These are phyloP conservation scores for Colletotrichum sp. DNA, from an alignment of 2,329 filamentous ascomycete species.

Conservation along the genomic window DNA sequence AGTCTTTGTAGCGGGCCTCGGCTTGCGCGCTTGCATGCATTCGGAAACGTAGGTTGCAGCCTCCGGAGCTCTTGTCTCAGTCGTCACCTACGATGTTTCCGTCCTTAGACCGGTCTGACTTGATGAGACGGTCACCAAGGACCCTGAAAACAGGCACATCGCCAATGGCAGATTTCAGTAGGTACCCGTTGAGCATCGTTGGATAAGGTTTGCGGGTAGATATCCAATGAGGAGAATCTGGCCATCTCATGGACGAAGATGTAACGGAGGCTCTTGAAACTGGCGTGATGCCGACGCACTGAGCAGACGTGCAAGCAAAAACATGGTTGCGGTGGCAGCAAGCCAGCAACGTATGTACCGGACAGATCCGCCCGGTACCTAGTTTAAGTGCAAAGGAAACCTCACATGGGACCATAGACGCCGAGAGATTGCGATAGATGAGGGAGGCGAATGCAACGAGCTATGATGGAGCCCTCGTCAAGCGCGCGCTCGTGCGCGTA, in stretches of 20 bases:
- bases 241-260: neutral
- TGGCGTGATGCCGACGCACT: neutral
- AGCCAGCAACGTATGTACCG: neutral
- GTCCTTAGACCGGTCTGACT: neutral
- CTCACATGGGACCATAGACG: neutral
- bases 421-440: neutral
- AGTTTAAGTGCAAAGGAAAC: neutral
- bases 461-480: neutral
- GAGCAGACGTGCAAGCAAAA: neutral
- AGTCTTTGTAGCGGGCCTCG: neutral
- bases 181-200: neutral
- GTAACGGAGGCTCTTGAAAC: neutral
- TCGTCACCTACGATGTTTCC: neutral
- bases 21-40: neutral
- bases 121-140: neutral
- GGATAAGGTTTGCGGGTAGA: neutral
- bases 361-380: neutral
- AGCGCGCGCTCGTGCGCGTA: neutral
- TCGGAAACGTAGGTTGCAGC: neutral
- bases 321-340: neutral
- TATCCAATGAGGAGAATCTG: neutral
- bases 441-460: neutral
- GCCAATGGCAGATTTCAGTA: neutral
- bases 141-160: slow-evolving; percentile 3
- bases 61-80: slow-evolving; percentile 1